Evolutionary conservation across 148 eudicot genomes (phyloP), one percentile per base, ranked within the genome.

Genomic region (Cornus kousa): DNA sequence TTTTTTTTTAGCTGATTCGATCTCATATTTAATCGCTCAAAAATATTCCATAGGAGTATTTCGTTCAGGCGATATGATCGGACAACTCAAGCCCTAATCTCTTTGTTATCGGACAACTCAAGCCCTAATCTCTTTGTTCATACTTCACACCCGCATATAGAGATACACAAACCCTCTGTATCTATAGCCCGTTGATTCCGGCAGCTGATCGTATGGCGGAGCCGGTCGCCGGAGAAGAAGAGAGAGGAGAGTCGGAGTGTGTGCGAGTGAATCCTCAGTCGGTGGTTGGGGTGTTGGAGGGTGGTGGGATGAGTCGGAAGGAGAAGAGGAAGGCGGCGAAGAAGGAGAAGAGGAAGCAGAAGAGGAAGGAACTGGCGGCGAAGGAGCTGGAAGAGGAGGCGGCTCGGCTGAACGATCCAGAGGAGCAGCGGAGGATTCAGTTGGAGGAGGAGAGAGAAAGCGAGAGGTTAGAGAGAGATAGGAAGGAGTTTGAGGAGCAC

Each of bases 281-380:
- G 78, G 70, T 53, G 50, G 32, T n/a, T 17, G 66, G 23, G 22
- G 24, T 7, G 22, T 3, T 0, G 4, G 24, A 5, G 66, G 24
- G 24, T 5, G 19, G 22, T n/a, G 66, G 20, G 50, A 80, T 79
- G 81, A 77, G 78, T 73, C 81, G 99, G 74, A 93, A 88, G 84
- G 97, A 93, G 85, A 90, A 88, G 87, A 83, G 98, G 82, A 92
- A 92, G 82, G 78, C 83, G 24, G 70, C 87, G 85, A 96, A 96
- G 90, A 93, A 89, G 91, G 86, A 88, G 81, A 96, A 87, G 84
- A 81, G 99, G 87, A 90, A 90, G 87, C 91, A 93, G 79, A 64
- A 83, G 50, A 79, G 99, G 85, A 89, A 79, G 78, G 97, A 96
- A 77, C 22, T 74, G 20, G 99, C 99, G 53, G 79, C 83, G 76